phyloP scores from a whole-genome alignment of 2,329 filamentous ascomycete genomes.

The Chrysosporium keratinophilum region DNA sequence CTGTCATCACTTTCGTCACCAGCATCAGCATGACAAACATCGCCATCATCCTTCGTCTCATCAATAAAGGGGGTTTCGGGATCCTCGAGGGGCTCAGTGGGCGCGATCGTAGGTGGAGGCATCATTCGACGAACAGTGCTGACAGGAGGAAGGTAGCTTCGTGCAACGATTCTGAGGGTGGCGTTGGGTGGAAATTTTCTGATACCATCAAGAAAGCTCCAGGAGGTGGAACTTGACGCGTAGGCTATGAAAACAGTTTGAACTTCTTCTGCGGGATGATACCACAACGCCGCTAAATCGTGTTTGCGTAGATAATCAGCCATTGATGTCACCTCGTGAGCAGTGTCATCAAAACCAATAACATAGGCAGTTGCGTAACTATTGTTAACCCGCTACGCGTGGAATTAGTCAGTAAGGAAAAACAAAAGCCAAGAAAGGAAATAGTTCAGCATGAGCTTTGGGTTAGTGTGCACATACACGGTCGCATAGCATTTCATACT shows the following conservation, averaged over 20 bases:
- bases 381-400: constrained; percentile 10
- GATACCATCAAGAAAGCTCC: constrained; percentile 20
- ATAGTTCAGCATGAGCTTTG: background rate
- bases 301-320: constrained; percentile 22
- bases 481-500: constrained; percentile 23
- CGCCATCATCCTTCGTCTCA: background rate
- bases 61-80: background rate
- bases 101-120: background rate
- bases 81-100: background rate
- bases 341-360: constrained; percentile 27
- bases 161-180: constrained; percentile 16
- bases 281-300: constrained; percentile 25
- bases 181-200: background rate
- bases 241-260: constrained; percentile 24
- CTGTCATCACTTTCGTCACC: too few species aligned
- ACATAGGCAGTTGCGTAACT: constrained; percentile 26
- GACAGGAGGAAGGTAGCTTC: constrained; percentile 16
- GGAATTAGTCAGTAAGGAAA: constrained; percentile 5
- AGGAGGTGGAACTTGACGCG: constrained; percentile 20
- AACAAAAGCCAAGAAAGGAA: background rate
- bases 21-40: background rate
- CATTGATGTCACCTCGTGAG: constrained; percentile 21
- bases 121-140: constrained; percentile 5
- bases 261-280: constrained; percentile 11
- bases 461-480: constrained; percentile 20